Conservation (phyloP, 352 stramenopile genomes). For the Phytophthora podocarpi region DNA sequence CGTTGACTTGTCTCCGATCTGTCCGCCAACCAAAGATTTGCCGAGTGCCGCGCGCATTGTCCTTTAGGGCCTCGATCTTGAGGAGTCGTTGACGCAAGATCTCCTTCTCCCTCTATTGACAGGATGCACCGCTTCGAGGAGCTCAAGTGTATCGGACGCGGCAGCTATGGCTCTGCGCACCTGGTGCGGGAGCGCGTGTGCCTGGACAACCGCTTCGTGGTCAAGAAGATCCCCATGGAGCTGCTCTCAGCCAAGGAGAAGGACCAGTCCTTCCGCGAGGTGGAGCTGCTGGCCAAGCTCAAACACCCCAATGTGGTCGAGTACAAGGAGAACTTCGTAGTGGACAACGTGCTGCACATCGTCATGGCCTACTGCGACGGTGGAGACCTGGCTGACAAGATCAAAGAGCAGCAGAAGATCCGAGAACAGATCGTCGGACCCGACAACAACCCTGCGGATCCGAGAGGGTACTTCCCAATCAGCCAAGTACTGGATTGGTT, state of each 20-base stretch:
- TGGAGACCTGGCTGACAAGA: constrained; percentile 75
- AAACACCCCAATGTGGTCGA: constrained; percentile 95
- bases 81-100: constrained; percentile 16
- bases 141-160: constrained; percentile 74
- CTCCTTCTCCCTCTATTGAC: neutral
- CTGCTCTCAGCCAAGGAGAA: constrained; percentile 80
- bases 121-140: constrained; percentile 81
- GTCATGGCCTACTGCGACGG: constrained; percentile 97
- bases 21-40: constrained; percentile 1
- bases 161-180: constrained; percentile 79
- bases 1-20: neutral
- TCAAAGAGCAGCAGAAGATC: constrained; percentile 53
- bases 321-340: constrained; percentile 93
- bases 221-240: constrained; percentile 90
- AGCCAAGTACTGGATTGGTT: constrained; percentile 87
- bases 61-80: constrained; percentile 19
- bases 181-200: constrained; percentile 50
- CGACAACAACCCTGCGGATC: constrained; percentile 15
- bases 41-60: no score
- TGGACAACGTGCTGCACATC: constrained; percentile 89
- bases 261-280: constrained; percentile 80
- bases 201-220: constrained; percentile 58
- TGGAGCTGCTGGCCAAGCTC: constrained; percentile 91
- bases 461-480: constrained; percentile 59
- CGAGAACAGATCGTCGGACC: constrained; percentile 31